Conservation (phyloP, 176 grass and related monocot genomes). For the Aegilops sharonensis region DNA sequence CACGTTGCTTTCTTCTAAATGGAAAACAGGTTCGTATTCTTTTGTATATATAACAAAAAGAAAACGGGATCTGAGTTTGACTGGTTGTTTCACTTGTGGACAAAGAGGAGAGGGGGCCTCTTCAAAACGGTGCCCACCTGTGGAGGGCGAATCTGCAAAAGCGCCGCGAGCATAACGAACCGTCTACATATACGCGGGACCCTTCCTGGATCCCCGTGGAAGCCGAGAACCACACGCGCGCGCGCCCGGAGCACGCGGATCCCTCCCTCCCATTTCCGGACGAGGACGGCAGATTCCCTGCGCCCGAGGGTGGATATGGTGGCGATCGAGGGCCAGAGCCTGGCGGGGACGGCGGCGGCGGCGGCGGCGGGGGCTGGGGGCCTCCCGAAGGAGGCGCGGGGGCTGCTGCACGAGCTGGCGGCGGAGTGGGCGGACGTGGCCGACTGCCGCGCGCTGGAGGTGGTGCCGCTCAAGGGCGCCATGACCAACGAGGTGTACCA, state of each 20-base stretch:
- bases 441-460: constrained; percentile 47
- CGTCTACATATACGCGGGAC: constrained; percentile 27
- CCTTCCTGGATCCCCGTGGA: background rate
- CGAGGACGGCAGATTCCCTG: constrained; percentile 22
- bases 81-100: background rate
- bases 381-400: constrained; percentile 59
- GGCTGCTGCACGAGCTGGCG: constrained; percentile 47
- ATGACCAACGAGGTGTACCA: constrained; percentile 83
- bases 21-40: background rate
- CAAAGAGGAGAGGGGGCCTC: background rate
- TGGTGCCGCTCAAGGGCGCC: constrained; percentile 63
- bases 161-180: background rate
- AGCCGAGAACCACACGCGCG: constrained; percentile 22
- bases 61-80: background rate
- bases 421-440: constrained; percentile 50
- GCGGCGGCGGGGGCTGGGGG: background rate
- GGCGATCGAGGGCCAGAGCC: constrained; percentile 26
- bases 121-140: accelerated
- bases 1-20: background rate
- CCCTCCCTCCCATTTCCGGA: constrained; percentile 29
- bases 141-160: constrained; percentile 36
- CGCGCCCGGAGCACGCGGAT: background rate
- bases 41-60: background rate
- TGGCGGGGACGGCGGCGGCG: background rate
- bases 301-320: constrained; percentile 31